These are phyloP conservation scores for Lipomyces sp. DNA, from an alignment of 805 yeast species.

Conservation along the genomic window DNA sequence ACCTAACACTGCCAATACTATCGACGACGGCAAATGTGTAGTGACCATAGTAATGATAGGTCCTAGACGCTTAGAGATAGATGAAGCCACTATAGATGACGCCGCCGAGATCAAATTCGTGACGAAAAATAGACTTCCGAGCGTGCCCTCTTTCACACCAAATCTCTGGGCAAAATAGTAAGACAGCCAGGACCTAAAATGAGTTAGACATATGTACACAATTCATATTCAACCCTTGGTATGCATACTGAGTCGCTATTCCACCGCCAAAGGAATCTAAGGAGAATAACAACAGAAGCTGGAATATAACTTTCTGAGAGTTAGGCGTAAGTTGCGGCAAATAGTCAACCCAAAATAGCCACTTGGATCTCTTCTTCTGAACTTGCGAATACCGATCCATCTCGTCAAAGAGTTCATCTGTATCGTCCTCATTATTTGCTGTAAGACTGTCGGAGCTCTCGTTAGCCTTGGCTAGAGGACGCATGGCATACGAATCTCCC, in stretches of 20 bases:
- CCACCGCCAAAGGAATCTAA: conserved; percentile 88
- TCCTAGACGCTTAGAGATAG: conserved; percentile 67
- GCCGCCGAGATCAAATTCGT: conserved; percentile 67
- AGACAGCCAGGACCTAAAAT: conserved; percentile 67
- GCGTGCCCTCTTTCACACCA: conserved; percentile 55
- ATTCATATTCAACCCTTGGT: neutral
- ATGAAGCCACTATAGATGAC: conserved; percentile 78
- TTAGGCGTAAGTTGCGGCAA: conserved; percentile 22
- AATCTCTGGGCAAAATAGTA: conserved; percentile 72
- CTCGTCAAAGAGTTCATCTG: conserved; percentile 20
- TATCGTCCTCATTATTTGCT: conserved; percentile 19
- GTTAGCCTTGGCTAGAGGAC: neutral
- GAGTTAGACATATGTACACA: neutral
- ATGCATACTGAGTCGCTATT: conserved; percentile 68
- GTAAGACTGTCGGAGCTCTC: conserved; percentile 4
- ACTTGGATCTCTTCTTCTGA: conserved; percentile 17
- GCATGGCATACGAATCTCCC: conserved; percentile 3
- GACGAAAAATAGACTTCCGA: conserved; percentile 71
- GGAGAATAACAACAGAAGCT: conserved; percentile 58
- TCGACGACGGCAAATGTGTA: conserved; percentile 79
- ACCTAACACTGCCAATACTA: conserved; percentile 63
- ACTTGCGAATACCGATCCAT: conserved; percentile 15
- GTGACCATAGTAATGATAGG: conserved; percentile 76
- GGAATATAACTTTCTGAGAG: conserved; percentile 37
- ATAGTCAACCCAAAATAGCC: conserved; percentile 22